phyloP scores from a whole-genome alignment of 1,284 basidiomycete genomes.

The Uromyces viciae-fabae region DNA sequence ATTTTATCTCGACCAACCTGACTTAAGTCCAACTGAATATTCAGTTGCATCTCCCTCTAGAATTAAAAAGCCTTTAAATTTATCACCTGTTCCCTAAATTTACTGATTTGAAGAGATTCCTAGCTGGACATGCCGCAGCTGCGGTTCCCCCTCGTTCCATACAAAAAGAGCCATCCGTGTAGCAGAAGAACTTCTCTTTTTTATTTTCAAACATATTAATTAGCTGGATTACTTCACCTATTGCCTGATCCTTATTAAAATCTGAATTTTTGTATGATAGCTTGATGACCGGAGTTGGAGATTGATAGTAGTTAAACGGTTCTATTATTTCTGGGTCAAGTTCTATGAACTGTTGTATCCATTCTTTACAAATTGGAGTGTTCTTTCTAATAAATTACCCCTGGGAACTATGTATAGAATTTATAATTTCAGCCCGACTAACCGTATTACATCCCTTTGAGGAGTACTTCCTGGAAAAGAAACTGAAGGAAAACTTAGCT shows the following conservation, averaged over 20 bases:
- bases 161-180: not conserved
- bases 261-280: not conserved
- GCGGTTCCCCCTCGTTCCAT: not conserved
- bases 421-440: not conserved
- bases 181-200: no score
- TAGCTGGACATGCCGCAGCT: not conserved
- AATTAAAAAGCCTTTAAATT: no score
- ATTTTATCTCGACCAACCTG: no score
- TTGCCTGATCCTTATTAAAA: not conserved
- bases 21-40: no score
- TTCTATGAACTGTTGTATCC: not conserved
- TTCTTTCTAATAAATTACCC: not conserved
- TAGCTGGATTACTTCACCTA: no score
- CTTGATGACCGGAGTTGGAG: no score
- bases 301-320: no score
- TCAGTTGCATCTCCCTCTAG: no score
- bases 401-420: not conserved
- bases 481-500: not conserved
- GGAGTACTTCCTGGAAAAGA: not conserved
- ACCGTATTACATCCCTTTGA: no score
- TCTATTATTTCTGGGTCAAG: not conserved
- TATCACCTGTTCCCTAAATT: no score
- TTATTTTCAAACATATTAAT: not conserved
- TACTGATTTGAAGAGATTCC: not conserved
- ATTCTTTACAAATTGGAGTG: not conserved